Percentiles rank a stretch among this genome's conserved stretches.
These are phyloP conservation scores for Globisporangium splendens DNA, from an alignment of 352 stramenopile species.

Conservation along the genomic window DNA sequence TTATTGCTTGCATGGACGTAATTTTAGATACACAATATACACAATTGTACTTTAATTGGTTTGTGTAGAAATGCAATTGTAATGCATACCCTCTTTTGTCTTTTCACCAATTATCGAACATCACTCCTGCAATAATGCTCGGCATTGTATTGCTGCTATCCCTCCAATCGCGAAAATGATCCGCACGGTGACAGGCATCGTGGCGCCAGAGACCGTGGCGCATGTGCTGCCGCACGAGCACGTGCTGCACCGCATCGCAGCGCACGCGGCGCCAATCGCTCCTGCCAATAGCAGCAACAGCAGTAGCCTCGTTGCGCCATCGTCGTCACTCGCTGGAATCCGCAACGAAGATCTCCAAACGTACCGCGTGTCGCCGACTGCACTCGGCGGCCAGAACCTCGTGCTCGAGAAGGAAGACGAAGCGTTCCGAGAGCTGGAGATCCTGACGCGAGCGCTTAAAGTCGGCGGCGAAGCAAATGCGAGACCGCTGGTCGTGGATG, in stretches of 20 bases:
- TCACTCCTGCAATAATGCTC: neutral
- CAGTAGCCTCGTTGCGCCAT: neutral
- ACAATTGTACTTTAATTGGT: too few relatives aligned
- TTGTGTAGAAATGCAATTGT: too few relatives aligned
- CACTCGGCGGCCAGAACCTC: slow-evolving; percentile 42
- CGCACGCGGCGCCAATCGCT: neutral
- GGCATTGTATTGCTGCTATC: neutral
- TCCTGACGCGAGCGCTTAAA: slow-evolving; percentile 13
- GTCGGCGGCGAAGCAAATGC: neutral
- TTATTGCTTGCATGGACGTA: too few relatives aligned
- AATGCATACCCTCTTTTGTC: too few relatives aligned
- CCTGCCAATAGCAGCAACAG: neutral
- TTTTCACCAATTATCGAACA: too few relatives aligned
- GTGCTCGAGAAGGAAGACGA: slow-evolving; percentile 67
- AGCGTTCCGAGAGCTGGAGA: slow-evolving; percentile 65
- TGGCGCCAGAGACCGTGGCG: slow-evolving; percentile 33
- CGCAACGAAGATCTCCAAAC: slow-evolving; percentile 48
- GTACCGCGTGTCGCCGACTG: slow-evolving; percentile 39
- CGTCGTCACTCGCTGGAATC: slow-evolving; percentile 15
- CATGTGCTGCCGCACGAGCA: slow-evolving; percentile 52
- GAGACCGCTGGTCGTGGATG: slow-evolving; percentile 42
- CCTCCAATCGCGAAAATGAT: slow-evolving; percentile 34
- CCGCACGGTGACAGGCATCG: slow-evolving; percentile 39
- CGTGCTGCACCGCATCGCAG: slow-evolving; percentile 47
- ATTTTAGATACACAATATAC: too few relatives aligned